phyloP scores from a whole-genome alignment of 192 early-diverging fungal species.

The Coemansia sp. region DNA sequence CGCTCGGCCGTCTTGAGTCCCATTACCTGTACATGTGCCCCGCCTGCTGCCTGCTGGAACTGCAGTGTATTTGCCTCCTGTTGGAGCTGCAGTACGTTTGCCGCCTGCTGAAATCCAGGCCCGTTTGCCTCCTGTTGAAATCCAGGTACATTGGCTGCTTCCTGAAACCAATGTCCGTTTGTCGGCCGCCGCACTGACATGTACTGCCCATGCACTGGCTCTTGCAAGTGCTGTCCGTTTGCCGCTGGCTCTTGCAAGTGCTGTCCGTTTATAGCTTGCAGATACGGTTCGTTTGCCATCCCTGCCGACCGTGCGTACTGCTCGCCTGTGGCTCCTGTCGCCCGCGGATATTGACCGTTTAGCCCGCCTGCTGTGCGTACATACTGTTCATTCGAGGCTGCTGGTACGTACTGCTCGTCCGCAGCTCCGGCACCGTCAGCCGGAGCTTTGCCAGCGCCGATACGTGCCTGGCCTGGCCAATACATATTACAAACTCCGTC shows the following conservation, averaged over 20 bases:
- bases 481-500: conserved; percentile 9
- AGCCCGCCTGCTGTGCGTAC: not conserved
- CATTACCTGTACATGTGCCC: not conserved
- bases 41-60: not conserved
- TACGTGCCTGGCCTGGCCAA: conserved; percentile 3
- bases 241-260: not conserved
- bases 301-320: not conserved
- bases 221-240: not conserved
- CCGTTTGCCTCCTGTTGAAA: too few species aligned
- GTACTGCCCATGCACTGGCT: not conserved
- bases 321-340: not conserved
- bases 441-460: not conserved
- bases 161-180: not conserved
- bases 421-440: not conserved
- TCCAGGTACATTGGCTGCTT: too few species aligned
- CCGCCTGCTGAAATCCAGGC: too few species aligned
- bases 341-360: not conserved
- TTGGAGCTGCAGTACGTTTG: too few species aligned
- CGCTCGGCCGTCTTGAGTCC: not conserved
- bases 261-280: not conserved
- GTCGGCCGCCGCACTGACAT: not conserved
- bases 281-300: not conserved
- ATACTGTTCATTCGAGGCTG: not conserved
- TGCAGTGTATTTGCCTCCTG: too few species aligned
- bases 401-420: not conserved